Conservation (phyloP, 2,329 filamentous ascomycete genomes). For the Ascochyta fabae region DNA sequence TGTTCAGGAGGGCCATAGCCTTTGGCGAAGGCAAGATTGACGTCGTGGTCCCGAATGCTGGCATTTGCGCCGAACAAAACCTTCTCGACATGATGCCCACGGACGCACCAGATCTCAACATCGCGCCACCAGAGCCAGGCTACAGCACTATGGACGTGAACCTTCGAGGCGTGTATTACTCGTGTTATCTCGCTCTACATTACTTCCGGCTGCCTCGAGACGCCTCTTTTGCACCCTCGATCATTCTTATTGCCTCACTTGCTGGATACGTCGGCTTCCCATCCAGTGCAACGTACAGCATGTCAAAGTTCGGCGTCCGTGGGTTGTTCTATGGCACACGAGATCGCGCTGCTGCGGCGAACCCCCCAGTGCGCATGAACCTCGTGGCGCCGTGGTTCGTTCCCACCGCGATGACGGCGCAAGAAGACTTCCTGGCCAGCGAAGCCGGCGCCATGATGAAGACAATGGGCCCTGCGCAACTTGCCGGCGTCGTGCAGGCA, state of each 20-base stretch:
- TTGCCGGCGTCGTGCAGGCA: constrained; percentile 30
- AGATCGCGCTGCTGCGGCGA: constrained; percentile 21
- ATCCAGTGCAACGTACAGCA: constrained; percentile 31
- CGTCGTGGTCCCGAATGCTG: constrained; percentile 41
- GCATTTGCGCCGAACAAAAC: constrained; percentile 32
- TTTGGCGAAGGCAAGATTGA: constrained; percentile 38
- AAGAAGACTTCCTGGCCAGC: constrained; percentile 16
- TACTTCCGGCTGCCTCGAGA: constrained; percentile 32
- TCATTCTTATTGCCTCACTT: constrained; percentile 30
- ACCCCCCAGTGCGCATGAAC: constrained; percentile 28
- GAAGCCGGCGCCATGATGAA: constrained; percentile 20
- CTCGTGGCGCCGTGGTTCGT: constrained; percentile 40
- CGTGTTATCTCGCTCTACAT: constrained; percentile 34
- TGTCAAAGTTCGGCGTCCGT: constrained; percentile 38
- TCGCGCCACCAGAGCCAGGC: constrained; percentile 24
- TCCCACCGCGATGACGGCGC: constrained; percentile 28
- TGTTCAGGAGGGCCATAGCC: constrained; percentile 40
- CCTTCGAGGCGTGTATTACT: constrained; percentile 32
- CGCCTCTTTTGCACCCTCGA: constrained; percentile 26
- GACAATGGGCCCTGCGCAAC: constrained; percentile 25
- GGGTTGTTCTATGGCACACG: constrained; percentile 34
- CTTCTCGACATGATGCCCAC: constrained; percentile 32
- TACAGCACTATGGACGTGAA: constrained; percentile 30
- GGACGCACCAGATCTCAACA: constrained; percentile 14
- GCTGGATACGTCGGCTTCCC: constrained; percentile 35